Base-by-base conservation (phyloP, 257 asterid genomes). In the Solanum piurae region DNA sequence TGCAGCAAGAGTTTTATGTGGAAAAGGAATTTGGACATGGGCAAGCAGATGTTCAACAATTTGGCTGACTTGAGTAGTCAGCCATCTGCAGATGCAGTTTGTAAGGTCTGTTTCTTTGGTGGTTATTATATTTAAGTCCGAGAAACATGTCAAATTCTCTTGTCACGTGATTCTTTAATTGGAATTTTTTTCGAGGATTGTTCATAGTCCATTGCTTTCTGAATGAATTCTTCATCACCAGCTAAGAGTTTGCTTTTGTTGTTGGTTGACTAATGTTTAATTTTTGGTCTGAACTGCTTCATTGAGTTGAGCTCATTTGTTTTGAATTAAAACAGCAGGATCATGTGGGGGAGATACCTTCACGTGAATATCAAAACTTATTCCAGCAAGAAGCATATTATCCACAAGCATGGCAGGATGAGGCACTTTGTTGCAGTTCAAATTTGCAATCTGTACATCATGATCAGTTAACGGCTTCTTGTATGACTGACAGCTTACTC, bases 61-160 rank as follows among this genome's bases (percentile, higher is more conserved):
- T 86, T n/a, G 64, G 46, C 87, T 87, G 83, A 21, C 87, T 66
- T 77, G 86, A 55, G 83, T 16, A 36, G 60, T 72, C 87, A 62
- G 37, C 69, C 75, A 44, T 62, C 86, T 37, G 88, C n/a, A 68
- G 89, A 68, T 85, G 34, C 90, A 29, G 86, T 88, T 85, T 79
- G 33, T 69, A 88, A 88, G 95, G 95, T 93, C 76, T 80, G 18
- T 85, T 86, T 86, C 64, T 76, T 84, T 55, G 82, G 71, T 76
- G 86, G 46, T 25, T 66, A 68, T 46, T 69, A 42, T 64, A 74
- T 86, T 75, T 80, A 21, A 42, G 33, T 7, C 68, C 14, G 46
- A 71, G 55, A 71, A 83, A 68, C 36, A 42, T 71, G 64, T 9
- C 86, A 55, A 87, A 38, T 66, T 73, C 20, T 58, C 68, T 64